These are phyloP conservation scores for Penicillium fuscoglaucum DNA, from an alignment of 2,329 filamentous ascomycete species.

Conservation along the genomic window DNA sequence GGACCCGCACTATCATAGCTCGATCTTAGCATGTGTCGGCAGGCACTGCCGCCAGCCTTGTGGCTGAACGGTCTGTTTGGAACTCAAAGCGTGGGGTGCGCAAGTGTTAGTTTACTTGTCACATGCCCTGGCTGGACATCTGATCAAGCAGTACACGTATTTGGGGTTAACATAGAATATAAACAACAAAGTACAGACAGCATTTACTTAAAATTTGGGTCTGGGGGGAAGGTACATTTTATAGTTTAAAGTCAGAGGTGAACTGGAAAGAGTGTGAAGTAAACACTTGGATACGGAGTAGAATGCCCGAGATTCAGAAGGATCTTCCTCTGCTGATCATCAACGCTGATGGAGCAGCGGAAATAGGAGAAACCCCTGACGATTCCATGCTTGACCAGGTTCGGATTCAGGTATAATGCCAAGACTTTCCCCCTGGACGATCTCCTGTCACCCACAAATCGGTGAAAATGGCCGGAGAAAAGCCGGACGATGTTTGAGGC, in stretches of 20 bases:
- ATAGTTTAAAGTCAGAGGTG: not conserved
- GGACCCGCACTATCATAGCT: constrained; percentile 43
- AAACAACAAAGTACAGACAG: not conserved
- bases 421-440: constrained; percentile 9
- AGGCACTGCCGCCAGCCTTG: constrained; percentile 23
- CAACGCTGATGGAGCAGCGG: not conserved
- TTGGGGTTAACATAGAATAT: not conserved
- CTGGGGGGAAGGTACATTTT: not conserved
- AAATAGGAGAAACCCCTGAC: constrained; percentile 4
- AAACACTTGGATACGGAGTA: not conserved
- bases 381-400: not conserved
- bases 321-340: constrained; percentile 6
- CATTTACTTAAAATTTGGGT: not conserved
- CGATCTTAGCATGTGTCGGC: constrained; percentile 42
- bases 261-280: not conserved
- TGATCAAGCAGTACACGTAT: constrained; percentile 38
- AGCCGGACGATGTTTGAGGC: not conserved
- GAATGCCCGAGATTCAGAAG: not conserved
- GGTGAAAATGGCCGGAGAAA: not conserved
- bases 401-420: constrained; percentile 10
- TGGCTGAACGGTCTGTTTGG: constrained; percentile 48
- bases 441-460: constrained; percentile 3
- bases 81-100: constrained; percentile 43
- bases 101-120: constrained; percentile 33
- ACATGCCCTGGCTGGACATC: constrained; percentile 44